Evolutionary conservation across 257 asterid species (phyloP), one percentile per base, ranked within the genome.

Genomic region (Capsicum pubescens): DNA sequence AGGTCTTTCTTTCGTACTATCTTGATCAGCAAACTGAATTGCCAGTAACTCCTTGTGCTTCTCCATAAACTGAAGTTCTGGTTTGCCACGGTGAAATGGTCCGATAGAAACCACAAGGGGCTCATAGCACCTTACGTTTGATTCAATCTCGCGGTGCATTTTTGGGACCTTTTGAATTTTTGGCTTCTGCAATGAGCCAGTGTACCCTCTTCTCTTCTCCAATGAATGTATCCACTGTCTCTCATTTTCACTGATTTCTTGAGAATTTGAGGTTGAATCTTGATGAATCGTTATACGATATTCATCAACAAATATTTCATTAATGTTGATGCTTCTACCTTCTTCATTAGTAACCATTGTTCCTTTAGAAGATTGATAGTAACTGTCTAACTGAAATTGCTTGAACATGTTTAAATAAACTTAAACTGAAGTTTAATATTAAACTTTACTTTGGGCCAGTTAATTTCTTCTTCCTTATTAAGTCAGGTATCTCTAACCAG

Each of bases 91-190:
- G 59, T 82, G 84, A 32, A 58, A 46, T 16, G 79, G 84, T 19
- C 84, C 84, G 7, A 82, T 52, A 26, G 79, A 32, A 35, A 52
- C 84, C 7, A 82, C 67, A 0, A 64, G 79, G 26, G 84, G 84
- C 26, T 81, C 77, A 48, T 46, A 81, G 71, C 71, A 81, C 14
- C 57, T n/a, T 12, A 3, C 19, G 13, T 61, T 13, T 16, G 59
- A 10, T 21, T 46, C 60, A 61, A 13, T 44, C 77, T 63, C 5
- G 13, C 84, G 77, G 9, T 48, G 61, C 84, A 60, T 44, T 81
- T 46, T 3, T 32, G 77, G 84, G 17, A 81, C 60, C 84, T 1
- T 81, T 19, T 46, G 60, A 6, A 81, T 81, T 35, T 61, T 61
- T 19, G 21, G 77, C 39, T 81, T 78, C 52, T 78, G 9, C 6